Evolutionary conservation across 768 basidiomycete genomes (phyloP), one percentile per base, ranked within the genome.

Genomic region (Leccinum variicolor): DNA sequence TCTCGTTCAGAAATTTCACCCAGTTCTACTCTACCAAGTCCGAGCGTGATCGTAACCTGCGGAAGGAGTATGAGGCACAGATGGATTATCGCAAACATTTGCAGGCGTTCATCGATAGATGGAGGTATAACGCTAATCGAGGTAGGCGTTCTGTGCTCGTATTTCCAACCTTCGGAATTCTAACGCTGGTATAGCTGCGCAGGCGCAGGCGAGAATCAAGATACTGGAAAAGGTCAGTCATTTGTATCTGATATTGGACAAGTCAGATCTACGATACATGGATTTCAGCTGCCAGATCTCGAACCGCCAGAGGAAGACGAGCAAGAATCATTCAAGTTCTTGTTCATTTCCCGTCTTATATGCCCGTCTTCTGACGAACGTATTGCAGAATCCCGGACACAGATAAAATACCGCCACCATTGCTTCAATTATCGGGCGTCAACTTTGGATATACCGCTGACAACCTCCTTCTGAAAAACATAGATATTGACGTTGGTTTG

Each of bases 21-120:
- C 95, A 98, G 72, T 98, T 99, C 81, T 98, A 99, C 71, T 95
- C 96, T 2, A 98, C 96, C 21, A 98, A 98, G 75, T 91, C 89
- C 4, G 97, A 98, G 69, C 88, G 97, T 26, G 90, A 94, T 64
- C 85, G 86, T 58, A 94, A 94, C 67, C 76, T 95, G 73, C 85
- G 84, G 43, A 94, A 94, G 74, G 96, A 98, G 72, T 99, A 98
- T 73, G 96, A 98, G 33, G 79, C 93, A 0, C 97, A 99, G 74
- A 86, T 97, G 83, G 89, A 90, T 10, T 98, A 98, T 70, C 83
- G 97, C 55, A 90, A 90, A 66, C 93, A 97, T 76, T 75, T 98
- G 29, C 96, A 98, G 70, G 94, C 96, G 0, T 99, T 97, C 77
- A 98, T 99, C 64, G 97, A 98, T 66, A 81, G 94, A 53, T 99